Evolutionary conservation across 2,329 filamentous ascomycete species (phyloP), one percentile per base, ranked within the genome.

Genomic region (Beauveria brongniartii): DNA sequence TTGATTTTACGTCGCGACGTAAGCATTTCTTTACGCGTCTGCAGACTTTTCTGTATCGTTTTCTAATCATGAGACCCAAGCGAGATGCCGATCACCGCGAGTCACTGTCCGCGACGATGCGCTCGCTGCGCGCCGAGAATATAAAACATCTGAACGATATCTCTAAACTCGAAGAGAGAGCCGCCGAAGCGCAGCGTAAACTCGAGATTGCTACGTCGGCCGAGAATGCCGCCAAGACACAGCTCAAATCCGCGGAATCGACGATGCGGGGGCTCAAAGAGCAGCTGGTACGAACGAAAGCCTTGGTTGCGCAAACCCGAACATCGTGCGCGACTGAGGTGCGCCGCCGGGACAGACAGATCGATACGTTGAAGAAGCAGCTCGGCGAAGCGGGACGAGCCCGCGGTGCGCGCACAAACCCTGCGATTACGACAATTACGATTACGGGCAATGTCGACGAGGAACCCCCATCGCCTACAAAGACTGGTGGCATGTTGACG

Each of bases 81-180:
- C 90, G 91, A 71, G 93, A 97, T 74, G 89, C 92, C 64, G 90
- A 94, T 65, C 89, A 95, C 72, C 88, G 91, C 68, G 93, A 97
- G 73, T 87, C 86, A 37, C 80, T 96, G 22, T 91, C 91, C 3
- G 83, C 84, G 16, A 91, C 90, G 4, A 83, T 97, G 60, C 89
- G 90, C 62, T 84, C 80, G 26, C 76, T 96, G 14, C 89, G 91
- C 63, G 82, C 85, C 65, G 91, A 94, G 65, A 85, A 89, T 62
- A 80, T 89, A 16, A 88, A 89, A 58, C 88, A 92, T 67, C 83
- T 86, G 8, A 81, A 83, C 66, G 88, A 92, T 67, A 80, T 91
- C 64, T 78, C 84, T 66, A 76, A 85, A 53, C 72, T 86, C 20
- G 72, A 75, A 6, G 82, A 84, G 30, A 84, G 80, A 65, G 71